phyloP scores from a whole-genome alignment of 805 yeast genomes.

The Kazachstania bromeliacearum region DNA sequence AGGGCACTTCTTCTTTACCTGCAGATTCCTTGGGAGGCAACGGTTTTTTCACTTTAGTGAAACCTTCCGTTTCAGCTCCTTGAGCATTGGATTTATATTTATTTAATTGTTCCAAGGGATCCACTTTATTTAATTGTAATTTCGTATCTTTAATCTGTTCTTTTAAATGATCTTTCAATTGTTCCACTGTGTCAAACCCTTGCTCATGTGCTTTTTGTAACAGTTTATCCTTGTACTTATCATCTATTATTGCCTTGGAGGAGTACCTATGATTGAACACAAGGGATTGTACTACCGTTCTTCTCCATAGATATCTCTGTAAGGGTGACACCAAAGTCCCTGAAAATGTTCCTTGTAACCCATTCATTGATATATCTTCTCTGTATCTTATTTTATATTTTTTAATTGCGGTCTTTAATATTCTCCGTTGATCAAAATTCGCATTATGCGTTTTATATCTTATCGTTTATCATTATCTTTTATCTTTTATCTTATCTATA shows the following conservation, averaged over 20 bases:
- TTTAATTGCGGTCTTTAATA: no score
- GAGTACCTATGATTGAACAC: no score
- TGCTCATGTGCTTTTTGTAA: slow-evolving; percentile 30
- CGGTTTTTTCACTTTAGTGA: slow-evolving; percentile 15
- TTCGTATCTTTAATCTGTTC: slow-evolving; percentile 50
- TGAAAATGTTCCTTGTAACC: no score
- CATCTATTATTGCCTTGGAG: slow-evolving; percentile 6
- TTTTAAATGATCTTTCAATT: slow-evolving; percentile 52
- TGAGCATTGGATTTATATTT: slow-evolving; percentile 24
- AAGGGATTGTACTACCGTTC: no score
- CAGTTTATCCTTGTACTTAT: slow-evolving; percentile 30
- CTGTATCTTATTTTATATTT: no score
- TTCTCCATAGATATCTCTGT: no score
- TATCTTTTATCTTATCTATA: no score
- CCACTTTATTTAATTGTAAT: slow-evolving; percentile 48
- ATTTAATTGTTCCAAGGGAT: slow-evolving; percentile 63
- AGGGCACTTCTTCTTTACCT: slow-evolving; percentile 33
- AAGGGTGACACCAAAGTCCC: no score
- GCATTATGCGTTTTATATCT: no score
- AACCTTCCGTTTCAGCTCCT: slow-evolving; percentile 11
- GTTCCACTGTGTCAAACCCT: slow-evolving; percentile 36
- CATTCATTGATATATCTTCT: no score
- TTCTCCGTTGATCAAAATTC: no score
- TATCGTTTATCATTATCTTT: no score
- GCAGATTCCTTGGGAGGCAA: neutral